These are phyloP conservation scores for Leishmania amazonensis DNA, from an alignment of 208 protist species.

Conservation along the genomic window DNA sequence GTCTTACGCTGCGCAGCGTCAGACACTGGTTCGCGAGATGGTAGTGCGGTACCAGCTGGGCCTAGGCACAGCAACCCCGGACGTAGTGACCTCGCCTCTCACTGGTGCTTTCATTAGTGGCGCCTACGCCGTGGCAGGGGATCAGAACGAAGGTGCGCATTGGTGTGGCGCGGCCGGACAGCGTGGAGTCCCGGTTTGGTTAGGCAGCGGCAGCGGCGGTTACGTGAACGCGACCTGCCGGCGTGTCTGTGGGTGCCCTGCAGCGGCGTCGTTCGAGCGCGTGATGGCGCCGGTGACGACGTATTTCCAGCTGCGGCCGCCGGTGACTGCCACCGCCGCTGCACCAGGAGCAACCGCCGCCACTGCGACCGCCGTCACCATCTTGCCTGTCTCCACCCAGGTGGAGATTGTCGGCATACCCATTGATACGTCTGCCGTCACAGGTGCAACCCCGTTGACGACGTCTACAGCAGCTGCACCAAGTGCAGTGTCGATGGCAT, in stretches of 20 bases:
- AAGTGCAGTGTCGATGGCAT: background rate
- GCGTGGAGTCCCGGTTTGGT: background rate
- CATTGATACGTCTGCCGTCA: background rate
- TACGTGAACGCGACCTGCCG: background rate
- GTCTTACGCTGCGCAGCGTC: slow-evolving; percentile 23
- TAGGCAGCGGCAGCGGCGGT: background rate
- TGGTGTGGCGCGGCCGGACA: background rate
- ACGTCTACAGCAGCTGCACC: slow-evolving; percentile 2
- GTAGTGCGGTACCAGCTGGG: slow-evolving; percentile 7
- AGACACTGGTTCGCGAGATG: slow-evolving; percentile 24
- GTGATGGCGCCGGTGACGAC: slow-evolving; percentile 23
- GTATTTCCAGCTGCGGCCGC: slow-evolving; percentile 21
- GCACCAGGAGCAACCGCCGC: background rate
- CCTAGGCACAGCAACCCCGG: background rate
- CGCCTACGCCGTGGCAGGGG: background rate
- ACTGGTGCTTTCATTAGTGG: background rate
- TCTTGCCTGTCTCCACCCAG: slow-evolving; percentile 24
- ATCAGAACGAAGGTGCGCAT: background rate
- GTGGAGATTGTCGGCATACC: slow-evolving; percentile 31
- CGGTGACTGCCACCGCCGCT: background rate
- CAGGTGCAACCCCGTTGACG: background rate
- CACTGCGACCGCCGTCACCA: background rate
- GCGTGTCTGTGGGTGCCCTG: background rate
- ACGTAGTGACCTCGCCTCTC: background rate
- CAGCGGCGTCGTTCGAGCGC: slow-evolving; percentile 9